These are phyloP conservation scores for Hansenula lynferdii DNA, from an alignment of 1,139 yeast genomes.

Conservation along the genomic window DNA sequence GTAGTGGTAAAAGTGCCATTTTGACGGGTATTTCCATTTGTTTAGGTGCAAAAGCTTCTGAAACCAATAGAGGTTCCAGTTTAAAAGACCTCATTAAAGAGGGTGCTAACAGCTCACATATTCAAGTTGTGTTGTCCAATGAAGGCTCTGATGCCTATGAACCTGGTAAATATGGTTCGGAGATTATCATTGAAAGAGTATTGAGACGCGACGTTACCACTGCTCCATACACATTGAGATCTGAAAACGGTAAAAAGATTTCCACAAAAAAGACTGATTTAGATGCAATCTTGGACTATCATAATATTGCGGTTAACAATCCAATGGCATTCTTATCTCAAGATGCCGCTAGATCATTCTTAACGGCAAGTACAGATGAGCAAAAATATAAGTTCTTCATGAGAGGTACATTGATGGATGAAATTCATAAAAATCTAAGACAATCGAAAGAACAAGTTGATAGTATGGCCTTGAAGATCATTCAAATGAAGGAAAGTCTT, in stretches of 20 bases:
- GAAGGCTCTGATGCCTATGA: conserved; percentile 62
- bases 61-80: conserved; percentile 78
- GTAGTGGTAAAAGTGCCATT: conserved; percentile 93
- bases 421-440: conserved; percentile 48
- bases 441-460: conserved; percentile 35
- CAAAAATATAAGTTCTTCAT: conserved; percentile 72
- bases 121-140: conserved; percentile 55
- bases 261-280: conserved; percentile 61
- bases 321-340: conserved; percentile 93
- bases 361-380: conserved; percentile 67
- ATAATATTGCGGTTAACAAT: conserved; percentile 79
- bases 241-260: conserved; percentile 45
- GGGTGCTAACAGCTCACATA: conserved; percentile 63
- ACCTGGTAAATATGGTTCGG: conserved; percentile 60
- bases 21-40: conserved; percentile 89
- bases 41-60: conserved; percentile 91
- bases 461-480: conserved; percentile 36
- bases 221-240: conserved; percentile 47
- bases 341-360: conserved; percentile 88
- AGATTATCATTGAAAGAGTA: conserved; percentile 68
- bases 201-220: conserved; percentile 47
- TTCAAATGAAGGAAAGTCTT: conserved; percentile 32
- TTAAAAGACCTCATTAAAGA: conserved; percentile 71
- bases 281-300: conserved; percentile 62
- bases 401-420: conserved; percentile 72